Evolutionary conservation across 1,284 basidiomycete species (phyloP).

Genomic region (Rhodotorula sp.): DNA sequence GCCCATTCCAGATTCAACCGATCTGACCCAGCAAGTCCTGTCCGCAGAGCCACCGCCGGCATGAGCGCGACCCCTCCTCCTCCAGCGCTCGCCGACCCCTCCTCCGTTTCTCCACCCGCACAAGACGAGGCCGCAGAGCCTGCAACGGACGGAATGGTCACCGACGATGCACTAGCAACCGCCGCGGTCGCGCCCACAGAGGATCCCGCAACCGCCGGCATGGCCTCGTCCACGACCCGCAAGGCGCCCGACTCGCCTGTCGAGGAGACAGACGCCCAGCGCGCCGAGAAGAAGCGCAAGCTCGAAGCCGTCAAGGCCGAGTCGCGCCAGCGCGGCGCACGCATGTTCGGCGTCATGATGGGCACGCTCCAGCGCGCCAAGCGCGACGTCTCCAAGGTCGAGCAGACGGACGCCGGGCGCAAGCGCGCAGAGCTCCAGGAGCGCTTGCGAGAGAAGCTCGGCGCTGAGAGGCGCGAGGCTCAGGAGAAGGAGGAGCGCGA

Average conservation of each 20-base stretch:
- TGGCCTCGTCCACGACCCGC: background rate
- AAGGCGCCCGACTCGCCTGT: background rate
- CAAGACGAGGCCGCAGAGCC: background rate
- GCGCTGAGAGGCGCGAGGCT: constrained; percentile 32
- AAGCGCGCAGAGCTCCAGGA: constrained; percentile 42
- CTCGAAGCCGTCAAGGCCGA: constrained; percentile 26
- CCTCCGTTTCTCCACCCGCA: background rate
- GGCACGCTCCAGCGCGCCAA: constrained; percentile 43
- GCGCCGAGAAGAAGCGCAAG: constrained; percentile 30
- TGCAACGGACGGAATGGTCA: background rate
- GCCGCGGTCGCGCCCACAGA: background rate
- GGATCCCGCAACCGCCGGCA: background rate
- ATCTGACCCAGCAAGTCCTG: background rate
- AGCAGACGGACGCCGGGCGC: constrained; percentile 31
- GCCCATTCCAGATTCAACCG: accelerated
- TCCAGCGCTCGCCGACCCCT: background rate
- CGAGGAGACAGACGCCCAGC: constrained; percentile 1
- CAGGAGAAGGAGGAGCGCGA: constrained; percentile 30
- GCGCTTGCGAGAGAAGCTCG: constrained; percentile 36
- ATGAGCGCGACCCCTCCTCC: background rate
- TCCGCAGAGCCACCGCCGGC: background rate
- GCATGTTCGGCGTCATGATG: constrained; percentile 45
- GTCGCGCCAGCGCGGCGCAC: constrained; percentile 33
- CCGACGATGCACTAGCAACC: background rate
- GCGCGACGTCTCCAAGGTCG: constrained; percentile 28